A percentile compares a stretch with the other conserved stretches of the same genome.
These are phyloP conservation scores for Lycium barbarum DNA, from an alignment of 257 asterid species.

Conservation along the genomic window DNA sequence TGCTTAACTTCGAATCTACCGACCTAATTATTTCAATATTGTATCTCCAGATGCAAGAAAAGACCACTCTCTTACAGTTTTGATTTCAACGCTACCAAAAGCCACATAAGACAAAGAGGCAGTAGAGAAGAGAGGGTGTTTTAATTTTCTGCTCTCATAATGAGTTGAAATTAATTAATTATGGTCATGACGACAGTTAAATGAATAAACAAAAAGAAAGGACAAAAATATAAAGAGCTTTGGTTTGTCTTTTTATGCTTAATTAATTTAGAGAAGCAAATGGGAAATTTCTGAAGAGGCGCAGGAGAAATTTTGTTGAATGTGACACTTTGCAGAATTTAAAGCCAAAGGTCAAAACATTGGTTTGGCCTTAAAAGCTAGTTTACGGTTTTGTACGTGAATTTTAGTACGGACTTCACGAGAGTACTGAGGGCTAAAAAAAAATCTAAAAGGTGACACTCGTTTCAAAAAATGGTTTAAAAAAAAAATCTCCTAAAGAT, in stretches of 20 bases:
- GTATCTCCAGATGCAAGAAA: conserved; percentile 5
- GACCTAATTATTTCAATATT: background rate
- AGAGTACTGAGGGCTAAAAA: background rate
- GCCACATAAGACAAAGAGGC: conserved; percentile 2
- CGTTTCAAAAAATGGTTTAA: background rate
- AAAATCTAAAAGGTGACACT: background rate
- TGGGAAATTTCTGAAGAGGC: background rate
- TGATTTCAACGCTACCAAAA: background rate
- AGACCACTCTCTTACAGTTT: background rate
- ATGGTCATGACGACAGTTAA: background rate
- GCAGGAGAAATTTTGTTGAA: background rate
- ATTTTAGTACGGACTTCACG: conserved; percentile 5
- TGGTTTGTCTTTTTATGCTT: background rate
- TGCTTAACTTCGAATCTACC: background rate
- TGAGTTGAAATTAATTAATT: background rate
- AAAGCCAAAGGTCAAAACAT: background rate
- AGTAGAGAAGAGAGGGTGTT: background rate
- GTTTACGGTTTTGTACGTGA: background rate
- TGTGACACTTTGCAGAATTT: background rate
- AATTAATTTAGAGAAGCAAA: background rate
- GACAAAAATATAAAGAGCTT: background rate
- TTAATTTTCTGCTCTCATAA: background rate
- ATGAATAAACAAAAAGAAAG: background rate
- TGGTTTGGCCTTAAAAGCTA: background rate
- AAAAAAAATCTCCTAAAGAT: background rate